Evolutionary conservation across 495 filamentous ascomycete species (phyloP), one percentile per base, ranked within the genome.

Genomic region (Aspergillus haitiensis): DNA sequence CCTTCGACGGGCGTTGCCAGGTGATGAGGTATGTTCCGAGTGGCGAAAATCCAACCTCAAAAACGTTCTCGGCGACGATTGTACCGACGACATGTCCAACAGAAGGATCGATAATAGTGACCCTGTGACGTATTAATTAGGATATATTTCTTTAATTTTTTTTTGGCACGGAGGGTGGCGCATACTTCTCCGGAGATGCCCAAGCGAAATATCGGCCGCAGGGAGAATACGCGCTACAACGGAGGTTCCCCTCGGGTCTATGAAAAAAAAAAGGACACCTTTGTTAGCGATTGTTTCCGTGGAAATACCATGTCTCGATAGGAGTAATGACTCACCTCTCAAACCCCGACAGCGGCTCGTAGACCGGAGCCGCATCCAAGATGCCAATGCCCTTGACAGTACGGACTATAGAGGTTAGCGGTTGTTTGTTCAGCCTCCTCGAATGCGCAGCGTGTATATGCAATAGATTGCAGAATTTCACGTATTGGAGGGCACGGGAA

Each of bases 371-470:
- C 55, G 91, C 92, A 79, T 98, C 88, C 74, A 95, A 83, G 75
- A 97, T 83, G 67, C 93, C 92, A 80, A 98, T 91, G 64, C 86
- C 88, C 85, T 97, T 97, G 76, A 93, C 87, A 73, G 94, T 97
- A 71, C 94, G 91, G 83, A 88, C 86, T 89, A 65, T 54, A 57
- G 52, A 49, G 10, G 56, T 62, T 68, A 27, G 21, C 56, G 70
- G 66, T 67, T 48, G 70, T 55, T 47, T 10, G 15, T 55, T 27
- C 21, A 27, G 15, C 35, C 13, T 18, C 2, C 10, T n/a, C 15
- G 18, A 34, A 15, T 35, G 7, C 34, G 15, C 12, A 1, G 39
- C 8, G 39, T 15, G 12, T 11, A 5, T 15, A 42, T 42, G 39
- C 39, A 42, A 42, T 11, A n/a, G 12, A 11, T 42, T 42, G 44